phyloP scores from a whole-genome alignment of 352 stramenopile species.

The Detonula confervacea region DNA sequence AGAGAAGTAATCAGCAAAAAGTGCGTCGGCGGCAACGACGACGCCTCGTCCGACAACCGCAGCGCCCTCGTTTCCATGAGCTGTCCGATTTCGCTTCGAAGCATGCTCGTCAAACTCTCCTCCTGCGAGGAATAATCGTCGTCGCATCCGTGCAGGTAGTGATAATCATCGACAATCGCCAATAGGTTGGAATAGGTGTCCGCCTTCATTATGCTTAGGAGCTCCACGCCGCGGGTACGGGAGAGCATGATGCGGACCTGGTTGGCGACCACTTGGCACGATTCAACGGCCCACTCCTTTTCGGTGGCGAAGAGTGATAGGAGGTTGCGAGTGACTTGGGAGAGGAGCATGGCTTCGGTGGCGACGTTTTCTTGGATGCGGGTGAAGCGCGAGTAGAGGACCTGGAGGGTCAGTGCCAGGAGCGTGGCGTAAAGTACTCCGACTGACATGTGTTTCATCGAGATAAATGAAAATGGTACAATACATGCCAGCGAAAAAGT shows the following conservation, averaged over 20 bases:
- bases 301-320: constrained; percentile 47
- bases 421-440: constrained; percentile 66
- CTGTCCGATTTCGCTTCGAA: constrained; percentile 45
- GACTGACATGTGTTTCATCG: no score
- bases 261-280: constrained; percentile 56
- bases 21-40: constrained; percentile 63
- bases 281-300: constrained; percentile 15
- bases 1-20: constrained; percentile 60
- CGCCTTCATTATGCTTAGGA: constrained; percentile 63
- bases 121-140: constrained; percentile 1
- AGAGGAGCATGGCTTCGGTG: constrained; percentile 50
- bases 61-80: constrained; percentile 48
- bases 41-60: constrained; percentile 56
- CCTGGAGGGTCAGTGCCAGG: constrained; percentile 61
- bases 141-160: constrained; percentile 27
- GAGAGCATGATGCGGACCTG: constrained; percentile 62
- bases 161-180: constrained; percentile 19
- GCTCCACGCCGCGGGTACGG: constrained; percentile 51
- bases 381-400: constrained; percentile 60
- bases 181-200: constrained; percentile 68
- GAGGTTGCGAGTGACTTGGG: constrained; percentile 49
- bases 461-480: no score
- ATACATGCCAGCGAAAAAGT: neutral
- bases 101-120: constrained; percentile 21
- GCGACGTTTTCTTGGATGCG: constrained; percentile 60